phyloP scores from a whole-genome alignment of 1,139 yeast species.

The Meyerozyma elateridarum region DNA sequence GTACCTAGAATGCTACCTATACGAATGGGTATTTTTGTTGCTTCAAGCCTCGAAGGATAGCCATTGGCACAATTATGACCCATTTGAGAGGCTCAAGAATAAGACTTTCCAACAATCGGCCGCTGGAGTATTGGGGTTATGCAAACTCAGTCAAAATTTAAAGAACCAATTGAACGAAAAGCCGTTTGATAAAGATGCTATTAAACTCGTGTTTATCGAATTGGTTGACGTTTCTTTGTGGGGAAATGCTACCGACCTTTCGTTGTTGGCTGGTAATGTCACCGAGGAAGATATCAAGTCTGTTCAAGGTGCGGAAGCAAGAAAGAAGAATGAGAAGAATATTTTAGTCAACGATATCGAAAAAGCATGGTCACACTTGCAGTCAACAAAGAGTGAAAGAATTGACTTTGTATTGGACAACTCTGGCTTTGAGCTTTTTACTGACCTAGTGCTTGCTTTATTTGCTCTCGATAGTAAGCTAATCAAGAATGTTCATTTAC shows the following conservation, averaged over 20 bases:
- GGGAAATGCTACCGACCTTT: slow-evolving; percentile 97
- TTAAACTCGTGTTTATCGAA: slow-evolving; percentile 63
- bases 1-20: slow-evolving; percentile 77
- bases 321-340: slow-evolving; percentile 79
- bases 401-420: slow-evolving; percentile 89
- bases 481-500: slow-evolving; percentile 63
- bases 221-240: slow-evolving; percentile 85
- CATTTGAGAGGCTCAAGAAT: slow-evolving; percentile 66
- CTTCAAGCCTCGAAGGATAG: slow-evolving; percentile 26
- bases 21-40: slow-evolving; percentile 55
- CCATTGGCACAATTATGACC: slow-evolving; percentile 60
- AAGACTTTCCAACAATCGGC: slow-evolving; percentile 72
- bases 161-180: slow-evolving; percentile 32
- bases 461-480: slow-evolving; percentile 71
- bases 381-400: slow-evolving; percentile 34
- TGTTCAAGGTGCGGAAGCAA: slow-evolving; percentile 84
- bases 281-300: slow-evolving; percentile 79
- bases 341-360: slow-evolving; percentile 74
- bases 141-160: slow-evolving; percentile 52
- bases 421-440: slow-evolving; percentile 90
- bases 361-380: slow-evolving; percentile 55
- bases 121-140: slow-evolving; percentile 77
- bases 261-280: slow-evolving; percentile 78
- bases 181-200: slow-evolving; percentile 36
- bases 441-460: slow-evolving; percentile 73